Conservation (phyloP, 768 basidiomycete genomes). For the Myochromella boudieri region DNA sequence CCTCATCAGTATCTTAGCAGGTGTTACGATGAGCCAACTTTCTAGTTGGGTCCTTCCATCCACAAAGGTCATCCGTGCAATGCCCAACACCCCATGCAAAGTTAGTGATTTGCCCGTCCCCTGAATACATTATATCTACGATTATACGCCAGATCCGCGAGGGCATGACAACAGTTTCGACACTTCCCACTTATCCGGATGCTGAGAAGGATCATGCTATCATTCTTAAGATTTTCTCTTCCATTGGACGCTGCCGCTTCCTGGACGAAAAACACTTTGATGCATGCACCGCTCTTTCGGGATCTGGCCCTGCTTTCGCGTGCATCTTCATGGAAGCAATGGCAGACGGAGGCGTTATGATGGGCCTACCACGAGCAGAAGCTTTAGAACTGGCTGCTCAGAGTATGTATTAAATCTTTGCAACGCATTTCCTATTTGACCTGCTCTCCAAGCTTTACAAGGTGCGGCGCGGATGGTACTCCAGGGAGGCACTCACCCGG, state of each 20-base stretch:
- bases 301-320: constrained; percentile 96
- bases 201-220: constrained; percentile 66
- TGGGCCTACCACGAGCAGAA: constrained; percentile 93
- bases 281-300: constrained; percentile 94
- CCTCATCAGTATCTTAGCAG: constrained; percentile 96
- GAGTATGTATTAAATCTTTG: constrained; percentile 50
- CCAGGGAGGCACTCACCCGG: constrained; percentile 86
- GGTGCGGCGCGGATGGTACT: constrained; percentile 96
- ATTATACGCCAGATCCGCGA: constrained; percentile 79
- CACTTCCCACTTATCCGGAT: constrained; percentile 51
- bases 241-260: constrained; percentile 94
- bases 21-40: constrained; percentile 86
- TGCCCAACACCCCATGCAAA: constrained; percentile 98
- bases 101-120: constrained; percentile 38
- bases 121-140: background rate
- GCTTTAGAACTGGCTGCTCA: constrained; percentile 95
- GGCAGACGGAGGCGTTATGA: constrained; percentile 99
- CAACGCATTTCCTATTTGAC: constrained; percentile 1
- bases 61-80: constrained; percentile 90
- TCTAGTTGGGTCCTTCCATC: constrained; percentile 67
- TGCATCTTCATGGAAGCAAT: constrained; percentile 97
- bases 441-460: constrained; percentile 70
- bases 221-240: constrained; percentile 92
- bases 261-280: constrained; percentile 99
- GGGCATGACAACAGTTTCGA: constrained; percentile 95